These are phyloP conservation scores for Candida xiaguanensis DNA, from an alignment of 805 yeast species.

Conservation along the genomic window DNA sequence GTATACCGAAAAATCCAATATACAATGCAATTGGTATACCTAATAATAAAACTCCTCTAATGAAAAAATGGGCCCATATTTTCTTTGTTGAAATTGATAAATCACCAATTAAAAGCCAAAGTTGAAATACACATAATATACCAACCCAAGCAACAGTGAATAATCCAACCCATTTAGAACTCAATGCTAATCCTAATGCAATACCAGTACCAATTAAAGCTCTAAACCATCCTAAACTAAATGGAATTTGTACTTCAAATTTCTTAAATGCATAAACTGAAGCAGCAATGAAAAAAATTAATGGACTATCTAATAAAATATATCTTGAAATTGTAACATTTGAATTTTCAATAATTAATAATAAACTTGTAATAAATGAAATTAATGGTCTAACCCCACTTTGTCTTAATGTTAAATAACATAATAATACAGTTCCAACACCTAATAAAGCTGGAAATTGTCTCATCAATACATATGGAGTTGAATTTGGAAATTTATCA, in stretches of 20 bases:
- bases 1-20: conserved; percentile 56
- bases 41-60: conserved; percentile 52
- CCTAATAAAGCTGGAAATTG: conserved; percentile 66
- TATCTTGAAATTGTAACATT: conserved; percentile 69
- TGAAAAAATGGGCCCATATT: conserved; percentile 43
- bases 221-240: conserved; percentile 53
- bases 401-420: conserved; percentile 65
- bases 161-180: conserved; percentile 83
- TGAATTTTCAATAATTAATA: conserved; percentile 65
- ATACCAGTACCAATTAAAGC: conserved; percentile 61
- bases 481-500: conserved; percentile 50
- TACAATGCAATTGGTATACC: conserved; percentile 59
- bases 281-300: conserved; percentile 73
- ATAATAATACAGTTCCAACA: conserved; percentile 59
- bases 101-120: conserved; percentile 76
- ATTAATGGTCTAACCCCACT: conserved; percentile 68
- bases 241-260: conserved; percentile 64
- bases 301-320: conserved; percentile 72
- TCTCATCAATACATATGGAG: conserved; percentile 71
- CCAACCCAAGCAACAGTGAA: conserved; percentile 83
- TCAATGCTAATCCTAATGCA: conserved; percentile 68
- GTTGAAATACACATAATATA: conserved; percentile 50
- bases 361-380: conserved; percentile 52
- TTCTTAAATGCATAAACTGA: conserved; percentile 62
- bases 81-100: conserved; percentile 45